These are phyloP conservation scores for Yamadazyma songkhlaensis DNA, from an alignment of 1,139 yeast species.

Conservation along the genomic window DNA sequence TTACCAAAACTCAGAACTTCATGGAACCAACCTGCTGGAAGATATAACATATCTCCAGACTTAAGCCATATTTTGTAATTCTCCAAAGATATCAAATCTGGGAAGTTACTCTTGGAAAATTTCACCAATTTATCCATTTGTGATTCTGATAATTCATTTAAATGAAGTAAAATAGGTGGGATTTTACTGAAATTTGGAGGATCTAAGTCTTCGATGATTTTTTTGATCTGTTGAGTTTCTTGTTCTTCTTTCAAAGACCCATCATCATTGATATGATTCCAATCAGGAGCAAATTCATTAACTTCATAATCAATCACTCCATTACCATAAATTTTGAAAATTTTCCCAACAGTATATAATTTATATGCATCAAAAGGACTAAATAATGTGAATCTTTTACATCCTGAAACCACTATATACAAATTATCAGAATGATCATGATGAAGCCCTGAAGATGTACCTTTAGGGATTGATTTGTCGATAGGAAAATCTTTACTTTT, in stretches of 20 bases:
- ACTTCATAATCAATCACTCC: constrained; percentile 64
- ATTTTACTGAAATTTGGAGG: constrained; percentile 69
- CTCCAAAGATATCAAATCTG: constrained; percentile 42
- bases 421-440: constrained; percentile 80
- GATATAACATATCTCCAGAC: constrained; percentile 65
- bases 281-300: constrained; percentile 51
- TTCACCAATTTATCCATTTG: constrained; percentile 23
- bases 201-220: constrained; percentile 28
- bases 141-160: constrained; percentile 45
- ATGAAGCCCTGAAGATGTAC: constrained; percentile 72
- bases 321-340: constrained; percentile 47
- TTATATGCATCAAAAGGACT: constrained; percentile 59
- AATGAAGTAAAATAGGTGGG: constrained; percentile 61
- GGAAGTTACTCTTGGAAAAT: constrained; percentile 37
- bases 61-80: constrained; percentile 45
- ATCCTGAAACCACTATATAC: constrained; percentile 57
- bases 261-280: constrained; percentile 60
- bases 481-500: constrained; percentile 18
- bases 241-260: constrained; percentile 45
- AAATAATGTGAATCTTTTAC: constrained; percentile 63
- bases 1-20: constrained; percentile 69
- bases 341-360: constrained; percentile 59
- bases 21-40: constrained; percentile 82
- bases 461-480: constrained; percentile 53
- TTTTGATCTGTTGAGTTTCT: constrained; percentile 20